phyloP scores from a whole-genome alignment of 768 basidiomycete genomes.

The Pleurotus tuoliensis region DNA sequence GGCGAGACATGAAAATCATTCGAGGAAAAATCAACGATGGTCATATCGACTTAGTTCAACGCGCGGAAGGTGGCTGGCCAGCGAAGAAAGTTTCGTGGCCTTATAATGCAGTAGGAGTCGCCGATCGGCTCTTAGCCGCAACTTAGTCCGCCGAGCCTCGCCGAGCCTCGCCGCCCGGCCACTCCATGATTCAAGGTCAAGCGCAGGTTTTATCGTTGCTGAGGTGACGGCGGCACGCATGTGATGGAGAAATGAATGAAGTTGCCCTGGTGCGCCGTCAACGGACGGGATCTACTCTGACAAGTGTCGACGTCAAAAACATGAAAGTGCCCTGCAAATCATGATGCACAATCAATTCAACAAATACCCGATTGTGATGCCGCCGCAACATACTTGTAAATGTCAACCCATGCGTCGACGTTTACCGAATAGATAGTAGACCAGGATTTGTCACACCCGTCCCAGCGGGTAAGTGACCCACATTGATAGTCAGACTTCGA shows the following conservation, averaged over 20 bases:
- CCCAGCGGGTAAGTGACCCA: no score
- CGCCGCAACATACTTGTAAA: no score
- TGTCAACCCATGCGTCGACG: no score
- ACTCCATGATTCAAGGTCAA: not conserved
- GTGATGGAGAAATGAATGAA: not conserved
- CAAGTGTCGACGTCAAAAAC: no score
- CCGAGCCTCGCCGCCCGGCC: not conserved
- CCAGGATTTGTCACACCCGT: no score
- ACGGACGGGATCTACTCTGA: not conserved
- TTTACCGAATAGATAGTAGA: no score
- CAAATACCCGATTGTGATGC: no score
- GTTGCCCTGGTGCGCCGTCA: not conserved
- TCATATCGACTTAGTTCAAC: not conserved
- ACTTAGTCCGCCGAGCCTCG: not conserved
- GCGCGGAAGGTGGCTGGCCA: not conserved
- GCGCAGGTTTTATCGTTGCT: not conserved
- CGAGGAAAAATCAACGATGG: conserved; percentile 37
- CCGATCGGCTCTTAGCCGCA: conserved; percentile 7
- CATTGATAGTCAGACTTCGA: not conserved
- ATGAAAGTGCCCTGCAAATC: no score
- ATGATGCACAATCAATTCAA: no score
- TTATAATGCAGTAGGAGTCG: not conserved
- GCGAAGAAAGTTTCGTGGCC: not conserved
- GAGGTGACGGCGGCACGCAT: not conserved
- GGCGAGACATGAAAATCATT: conserved; percentile 92